Evolutionary conservation across 129 eudicot genomes (phyloP), one percentile per base, ranked within the genome.

Genomic region (Chrysanthemum makinoi): DNA sequence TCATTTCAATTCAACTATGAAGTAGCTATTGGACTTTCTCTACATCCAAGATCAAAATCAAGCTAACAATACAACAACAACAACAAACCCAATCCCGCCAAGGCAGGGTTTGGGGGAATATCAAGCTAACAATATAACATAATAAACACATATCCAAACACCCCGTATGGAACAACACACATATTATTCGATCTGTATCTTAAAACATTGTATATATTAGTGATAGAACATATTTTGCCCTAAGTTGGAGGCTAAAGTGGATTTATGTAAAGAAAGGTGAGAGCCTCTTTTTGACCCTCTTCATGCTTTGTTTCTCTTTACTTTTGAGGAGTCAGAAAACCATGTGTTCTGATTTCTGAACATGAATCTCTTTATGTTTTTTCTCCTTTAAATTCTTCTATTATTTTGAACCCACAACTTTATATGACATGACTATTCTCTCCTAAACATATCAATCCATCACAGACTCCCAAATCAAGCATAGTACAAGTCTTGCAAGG

Each of bases 251-350:
- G 69, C 35, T 73, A 73, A 62, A 51, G 70, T 50, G 70, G n/a
- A 75, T 9, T 50, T 65, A 54, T 48, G 51, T 57, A 26, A 66
- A 47, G 48, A 33, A 33, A 56, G 74, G 73, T 16, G 60, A 59
- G 68, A 56, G 62, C 68, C 68, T 66, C 74, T 33, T 75, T 75
- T 75, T 75, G 80, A 75, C 80, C 67, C 61, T 60, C 61, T n/a
- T 57, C 68, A 75, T 47, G 52, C 66, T 71, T 60, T 66, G 68
- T 72, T 20, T 55, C 70, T 73, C 66, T 73, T 52, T 71, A 44
- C 72, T 72, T 43, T 65, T 60, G 50, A 43, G 17, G 17, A 54
- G 70, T 62, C 58, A 72, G 43, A 50, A 71, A 55, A 66, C 69
- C 82, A 72, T 72, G 74, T 66, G 77, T 68, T 58, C 35, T 22